Percentiles rank a stretch among this genome's conserved stretches.
phyloP scores from a whole-genome alignment of 2,329 filamentous ascomycete species.

The Cryphonectria naterciae region DNA sequence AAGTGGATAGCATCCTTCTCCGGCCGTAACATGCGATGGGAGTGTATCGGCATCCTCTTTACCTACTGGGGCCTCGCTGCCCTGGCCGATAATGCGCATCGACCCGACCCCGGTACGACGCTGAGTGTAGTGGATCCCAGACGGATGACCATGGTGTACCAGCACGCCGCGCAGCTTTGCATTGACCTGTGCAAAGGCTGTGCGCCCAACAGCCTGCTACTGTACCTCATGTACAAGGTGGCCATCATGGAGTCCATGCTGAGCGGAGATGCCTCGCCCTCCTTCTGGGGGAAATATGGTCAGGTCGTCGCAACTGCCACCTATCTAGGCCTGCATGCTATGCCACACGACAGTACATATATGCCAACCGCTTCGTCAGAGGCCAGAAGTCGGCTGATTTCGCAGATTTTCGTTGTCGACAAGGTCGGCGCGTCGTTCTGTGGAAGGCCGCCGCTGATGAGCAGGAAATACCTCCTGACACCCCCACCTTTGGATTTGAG shows the following conservation, averaged over 20 bases:
- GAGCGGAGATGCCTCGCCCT: slow-evolving; percentile 44
- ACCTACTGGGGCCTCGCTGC: slow-evolving; percentile 31
- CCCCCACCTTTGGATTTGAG: slow-evolving; percentile 58
- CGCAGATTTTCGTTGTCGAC: slow-evolving; percentile 48
- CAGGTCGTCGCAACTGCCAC: slow-evolving; percentile 43
- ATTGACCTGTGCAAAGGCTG: slow-evolving; percentile 38
- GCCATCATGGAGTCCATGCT: slow-evolving; percentile 43
- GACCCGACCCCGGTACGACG: neutral
- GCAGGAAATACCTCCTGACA: slow-evolving; percentile 56
- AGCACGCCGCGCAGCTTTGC: slow-evolving; percentile 35
- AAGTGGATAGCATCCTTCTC: slow-evolving; percentile 47
- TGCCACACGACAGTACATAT: slow-evolving; percentile 35
- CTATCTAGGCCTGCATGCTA: slow-evolving; percentile 42
- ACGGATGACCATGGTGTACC: slow-evolving; percentile 34
- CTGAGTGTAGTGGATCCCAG: neutral
- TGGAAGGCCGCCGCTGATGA: slow-evolving; percentile 57
- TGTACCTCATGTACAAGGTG: slow-evolving; percentile 43
- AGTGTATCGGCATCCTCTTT: slow-evolving; percentile 47
- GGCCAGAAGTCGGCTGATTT: slow-evolving; percentile 41
- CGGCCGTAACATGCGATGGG: slow-evolving; percentile 47
- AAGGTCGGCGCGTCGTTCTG: slow-evolving; percentile 56
- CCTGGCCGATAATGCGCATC: slow-evolving; percentile 4
- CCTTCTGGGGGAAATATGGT: slow-evolving; percentile 41
- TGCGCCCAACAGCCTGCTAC: slow-evolving; percentile 43
- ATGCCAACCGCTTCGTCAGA: slow-evolving; percentile 42